Conservation (phyloP, 805 yeast genomes). For the Kluyveromyces wickerhamii region DNA sequence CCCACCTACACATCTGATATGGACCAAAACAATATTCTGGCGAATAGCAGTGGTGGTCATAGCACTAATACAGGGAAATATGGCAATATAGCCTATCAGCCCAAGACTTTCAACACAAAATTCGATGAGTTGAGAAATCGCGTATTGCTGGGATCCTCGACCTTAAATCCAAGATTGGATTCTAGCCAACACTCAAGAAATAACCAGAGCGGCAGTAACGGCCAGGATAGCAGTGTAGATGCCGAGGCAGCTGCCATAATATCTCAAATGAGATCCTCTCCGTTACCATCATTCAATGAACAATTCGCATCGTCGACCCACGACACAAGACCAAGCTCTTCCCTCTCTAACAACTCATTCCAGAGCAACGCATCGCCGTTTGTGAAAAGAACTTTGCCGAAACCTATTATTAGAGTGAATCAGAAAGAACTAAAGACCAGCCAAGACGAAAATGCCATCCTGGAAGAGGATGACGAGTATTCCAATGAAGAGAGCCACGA, state of each 20-base stretch:
- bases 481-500: conserved; percentile 10
- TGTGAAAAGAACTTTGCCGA: conserved; percentile 12
- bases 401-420: conserved; percentile 23
- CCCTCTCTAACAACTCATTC: conserved; percentile 7
- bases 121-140: conserved; percentile 26
- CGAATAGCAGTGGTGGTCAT: neutral
- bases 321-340: conserved; percentile 24
- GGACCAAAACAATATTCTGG: conserved; percentile 10
- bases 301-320: conserved; percentile 8
- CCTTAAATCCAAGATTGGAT: conserved; percentile 14
- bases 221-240: conserved; percentile 11
- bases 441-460: conserved; percentile 15
- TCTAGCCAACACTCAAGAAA: conserved; percentile 1
- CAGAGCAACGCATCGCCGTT: conserved; percentile 7
- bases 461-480: conserved; percentile 15
- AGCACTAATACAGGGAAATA: conserved; percentile 3
- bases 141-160: conserved; percentile 13
- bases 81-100: conserved; percentile 19
- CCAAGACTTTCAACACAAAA: conserved; percentile 27
- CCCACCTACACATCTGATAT: neutral
- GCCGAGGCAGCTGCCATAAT: conserved; percentile 29
- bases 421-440: conserved; percentile 15
- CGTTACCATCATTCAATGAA: conserved; percentile 17
- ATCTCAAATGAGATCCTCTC: conserved; percentile 30
- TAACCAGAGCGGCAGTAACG: conserved; percentile 9